phyloP scores from a whole-genome alignment of 371 early-diverging fungal genomes.

The Rhizopus arrhizus region DNA sequence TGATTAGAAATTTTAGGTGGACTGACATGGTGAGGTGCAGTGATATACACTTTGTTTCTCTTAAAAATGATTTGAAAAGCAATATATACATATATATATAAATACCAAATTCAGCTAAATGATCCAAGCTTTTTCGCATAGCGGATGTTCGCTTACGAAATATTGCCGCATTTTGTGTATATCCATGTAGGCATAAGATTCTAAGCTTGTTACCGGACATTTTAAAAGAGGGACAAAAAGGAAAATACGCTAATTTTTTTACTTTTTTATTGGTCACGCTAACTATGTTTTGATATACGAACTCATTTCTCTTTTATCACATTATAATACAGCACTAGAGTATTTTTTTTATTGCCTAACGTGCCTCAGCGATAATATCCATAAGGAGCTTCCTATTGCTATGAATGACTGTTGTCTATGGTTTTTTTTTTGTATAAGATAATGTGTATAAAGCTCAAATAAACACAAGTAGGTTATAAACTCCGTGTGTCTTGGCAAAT shows the following conservation, averaged over 20 bases:
- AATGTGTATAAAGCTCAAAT: no score
- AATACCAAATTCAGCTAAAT: conserved; percentile 50
- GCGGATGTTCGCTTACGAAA: conserved; percentile 61
- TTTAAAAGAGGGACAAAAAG: no score
- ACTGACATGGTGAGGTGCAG: conserved; percentile 55
- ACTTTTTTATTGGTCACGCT: no score
- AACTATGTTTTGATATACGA: no score
- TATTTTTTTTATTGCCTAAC: no score
- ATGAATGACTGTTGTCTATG: no score
- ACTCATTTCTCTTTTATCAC: no score
- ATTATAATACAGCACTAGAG: no score
- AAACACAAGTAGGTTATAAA: background rate
- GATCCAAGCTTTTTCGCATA: conserved; percentile 55
- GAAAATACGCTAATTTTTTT: no score
- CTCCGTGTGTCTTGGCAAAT: background rate
- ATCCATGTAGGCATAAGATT: conserved; percentile 74
- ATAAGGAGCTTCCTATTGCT: no score
- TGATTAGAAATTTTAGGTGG: conserved; percentile 44
- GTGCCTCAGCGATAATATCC: no score
- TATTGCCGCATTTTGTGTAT: conserved; percentile 64
- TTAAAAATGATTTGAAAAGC: background rate
- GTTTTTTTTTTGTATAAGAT: no score
- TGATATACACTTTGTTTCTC: conserved; percentile 45
- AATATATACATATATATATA: background rate
- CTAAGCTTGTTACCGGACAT: conserved; percentile 20